Conservation (phyloP, 1,139 yeast genomes). For the Kodamaea sp. region DNA sequence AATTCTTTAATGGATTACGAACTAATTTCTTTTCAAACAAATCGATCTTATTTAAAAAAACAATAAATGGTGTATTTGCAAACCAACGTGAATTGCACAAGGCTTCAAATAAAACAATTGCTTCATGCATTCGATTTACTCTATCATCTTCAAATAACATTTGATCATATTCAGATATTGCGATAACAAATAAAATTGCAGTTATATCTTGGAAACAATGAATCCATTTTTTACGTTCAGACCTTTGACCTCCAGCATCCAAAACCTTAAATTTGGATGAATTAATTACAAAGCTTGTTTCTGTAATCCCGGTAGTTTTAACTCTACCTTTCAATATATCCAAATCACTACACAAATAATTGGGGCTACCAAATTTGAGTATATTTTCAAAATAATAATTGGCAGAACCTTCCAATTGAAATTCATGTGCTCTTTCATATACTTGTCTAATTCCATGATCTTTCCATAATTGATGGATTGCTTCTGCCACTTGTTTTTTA, state of each 20-base stretch:
- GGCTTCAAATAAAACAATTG: slow-evolving; percentile 78
- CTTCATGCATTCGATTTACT: slow-evolving; percentile 89
- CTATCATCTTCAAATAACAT: slow-evolving; percentile 83
- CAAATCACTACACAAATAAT: slow-evolving; percentile 68
- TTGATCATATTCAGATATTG: slow-evolving; percentile 91
- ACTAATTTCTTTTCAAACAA: slow-evolving; percentile 67
- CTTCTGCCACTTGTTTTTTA: slow-evolving; percentile 55
- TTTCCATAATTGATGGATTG: slow-evolving; percentile 66
- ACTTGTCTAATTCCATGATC: slow-evolving; percentile 67
- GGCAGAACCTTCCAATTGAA: slow-evolving; percentile 81
- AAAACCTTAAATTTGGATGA: slow-evolving; percentile 68
- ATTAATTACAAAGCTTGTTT: slow-evolving; percentile 71
- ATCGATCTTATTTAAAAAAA: slow-evolving; percentile 87
- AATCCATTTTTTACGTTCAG: slow-evolving; percentile 93
- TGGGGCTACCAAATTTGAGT: slow-evolving; percentile 55
- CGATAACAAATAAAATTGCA: slow-evolving; percentile 85
- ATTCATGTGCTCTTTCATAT: slow-evolving; percentile 63
- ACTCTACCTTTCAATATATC: slow-evolving; percentile 89
- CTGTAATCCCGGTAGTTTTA: slow-evolving; percentile 94
- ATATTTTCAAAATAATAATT: slow-evolving; percentile 73
- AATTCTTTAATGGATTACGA: slow-evolving; percentile 58
- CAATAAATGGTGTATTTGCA: slow-evolving; percentile 76
- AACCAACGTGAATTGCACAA: slow-evolving; percentile 88
- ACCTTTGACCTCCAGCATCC: slow-evolving; percentile 97
- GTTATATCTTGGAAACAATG: slow-evolving; percentile 93